Evolutionary conservation across 2,329 filamentous ascomycete genomes (phyloP), one percentile per base, ranked within the genome.

Genomic region (Sphaerulina vaccinii): DNA sequence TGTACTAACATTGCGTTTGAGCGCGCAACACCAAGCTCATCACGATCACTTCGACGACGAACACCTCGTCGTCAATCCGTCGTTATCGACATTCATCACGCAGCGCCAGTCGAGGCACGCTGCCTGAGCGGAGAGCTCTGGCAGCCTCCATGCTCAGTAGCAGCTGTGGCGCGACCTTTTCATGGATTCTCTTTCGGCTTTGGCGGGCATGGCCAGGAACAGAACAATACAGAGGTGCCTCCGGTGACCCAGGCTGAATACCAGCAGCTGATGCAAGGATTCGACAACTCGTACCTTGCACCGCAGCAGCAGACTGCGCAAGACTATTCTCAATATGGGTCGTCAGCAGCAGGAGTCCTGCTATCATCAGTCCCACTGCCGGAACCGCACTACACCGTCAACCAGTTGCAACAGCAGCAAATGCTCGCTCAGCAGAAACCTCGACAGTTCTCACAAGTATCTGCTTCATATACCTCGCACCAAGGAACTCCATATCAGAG

Each of bases 121-220:
- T 75, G 72, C 72, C 71, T 73, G 73, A 74, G 73, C 71, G 68
- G 70, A 66, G 70, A 70, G 72, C 73, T 75, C 73, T 74, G 72
- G 74, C 73, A 75, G 73, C 72, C 71, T 74, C 70, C 68, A 75
- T 74, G 71, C 72, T 71, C 70, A 72, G 67, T 73, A 66, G 73
- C 73, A 74, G 75, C 68, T 67, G 73, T 77, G 73, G 74, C 74
- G 71, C 71, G 65, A 61, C 64, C 73, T 52, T 69, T 72, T 68
- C 69, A 73, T 69, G 72, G 72, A 65, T 71, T 69, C 62, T 69
- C 68, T 67, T 73, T 75, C 70, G 70, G 74, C 68, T 74, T 75
- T 70, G 63, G 58, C 59, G 51, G 41, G 40, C 54, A 56, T 54
- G 71, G 68, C 63, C 68, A 73, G 63, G 63, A 71, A 65, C 70